phyloP scores from a whole-genome alignment of 257 asterid genomes.

The Penstemon newberryi region DNA sequence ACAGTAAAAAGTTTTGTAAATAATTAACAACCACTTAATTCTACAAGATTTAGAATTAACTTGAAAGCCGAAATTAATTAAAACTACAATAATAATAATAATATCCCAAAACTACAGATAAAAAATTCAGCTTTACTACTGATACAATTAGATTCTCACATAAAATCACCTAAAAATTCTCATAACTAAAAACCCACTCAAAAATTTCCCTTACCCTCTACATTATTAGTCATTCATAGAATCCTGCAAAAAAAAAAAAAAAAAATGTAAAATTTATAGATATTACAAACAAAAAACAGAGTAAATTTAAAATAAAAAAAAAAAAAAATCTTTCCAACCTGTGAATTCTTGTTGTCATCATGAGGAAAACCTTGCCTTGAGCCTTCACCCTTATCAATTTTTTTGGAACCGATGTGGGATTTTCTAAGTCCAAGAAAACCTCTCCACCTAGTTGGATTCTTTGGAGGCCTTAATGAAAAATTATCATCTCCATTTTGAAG shows the following conservation, averaged over 20 bases:
- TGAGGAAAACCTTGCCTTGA: slow-evolving; percentile 24
- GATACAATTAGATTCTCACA: slow-evolving; percentile 17
- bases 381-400: slow-evolving; percentile 41
- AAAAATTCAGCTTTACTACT: slow-evolving; percentile 10
- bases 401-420: slow-evolving; percentile 75
- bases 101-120: background rate
- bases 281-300: background rate
- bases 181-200: slow-evolving; percentile 1
- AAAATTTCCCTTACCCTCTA: slow-evolving; percentile 24
- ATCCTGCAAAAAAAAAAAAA: slow-evolving; percentile 27
- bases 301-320: background rate
- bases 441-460: slow-evolving; percentile 78
- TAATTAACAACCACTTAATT: background rate
- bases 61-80: slow-evolving; percentile 23
- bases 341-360: slow-evolving; percentile 42
- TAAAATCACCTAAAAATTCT: slow-evolving; percentile 13
- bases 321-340: slow-evolving; percentile 19
- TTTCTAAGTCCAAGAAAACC: slow-evolving; percentile 73
- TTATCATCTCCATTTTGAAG: slow-evolving; percentile 36
- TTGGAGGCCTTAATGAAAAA: slow-evolving; percentile 61
- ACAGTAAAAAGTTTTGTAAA: too few species aligned
- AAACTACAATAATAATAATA: background rate
- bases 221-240: slow-evolving; percentile 32
- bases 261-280: background rate
- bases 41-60: background rate